These are phyloP conservation scores for Wickerhamomyces strasburgensis DNA, from an alignment of 805 yeast species.

Conservation along the genomic window DNA sequence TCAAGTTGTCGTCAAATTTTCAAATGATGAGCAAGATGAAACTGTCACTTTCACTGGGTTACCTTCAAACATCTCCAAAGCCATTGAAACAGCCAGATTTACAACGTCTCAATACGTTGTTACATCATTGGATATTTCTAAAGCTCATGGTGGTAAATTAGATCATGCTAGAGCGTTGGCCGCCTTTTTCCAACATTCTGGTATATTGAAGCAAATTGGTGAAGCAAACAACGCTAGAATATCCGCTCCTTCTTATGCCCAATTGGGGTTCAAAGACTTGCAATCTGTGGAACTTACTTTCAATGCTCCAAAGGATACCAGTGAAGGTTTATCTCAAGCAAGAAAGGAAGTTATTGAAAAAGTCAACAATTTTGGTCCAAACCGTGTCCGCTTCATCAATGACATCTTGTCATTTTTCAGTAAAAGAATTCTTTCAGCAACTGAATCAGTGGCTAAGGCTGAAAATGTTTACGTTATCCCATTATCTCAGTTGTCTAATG, in stretches of 20 bases:
- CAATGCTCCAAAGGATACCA: constrained; percentile 43
- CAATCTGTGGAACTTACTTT: constrained; percentile 57
- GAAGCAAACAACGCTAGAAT: constrained; percentile 40
- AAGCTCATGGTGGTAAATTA: constrained; percentile 79
- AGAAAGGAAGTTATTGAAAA: constrained; percentile 67
- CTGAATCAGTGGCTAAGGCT: constrained; percentile 37
- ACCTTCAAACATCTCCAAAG: constrained; percentile 49
- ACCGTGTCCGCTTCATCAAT: constrained; percentile 46
- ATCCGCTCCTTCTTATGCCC: constrained; percentile 40
- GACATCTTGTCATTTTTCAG: constrained; percentile 67
- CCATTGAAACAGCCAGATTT: constrained; percentile 56
- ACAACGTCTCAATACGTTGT: constrained; percentile 55
- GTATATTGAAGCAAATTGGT: constrained; percentile 40
- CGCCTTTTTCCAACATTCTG: constrained; percentile 53
- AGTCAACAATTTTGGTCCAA: constrained; percentile 72
- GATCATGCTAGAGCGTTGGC: constrained; percentile 75
- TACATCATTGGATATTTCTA: constrained; percentile 74
- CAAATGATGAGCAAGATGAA: constrained; percentile 39
- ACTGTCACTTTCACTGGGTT: constrained; percentile 63
- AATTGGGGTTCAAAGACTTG: constrained; percentile 36
- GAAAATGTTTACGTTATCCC: constrained; percentile 55
- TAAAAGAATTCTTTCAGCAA: constrained; percentile 37
- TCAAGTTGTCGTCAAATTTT: constrained; percentile 54
- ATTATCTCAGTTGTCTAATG: constrained; percentile 44
- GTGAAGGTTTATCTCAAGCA: constrained; percentile 51